Base-by-base conservation (phyloP, 495 filamentous ascomycete species). In the Monascus purpureus region DNA sequence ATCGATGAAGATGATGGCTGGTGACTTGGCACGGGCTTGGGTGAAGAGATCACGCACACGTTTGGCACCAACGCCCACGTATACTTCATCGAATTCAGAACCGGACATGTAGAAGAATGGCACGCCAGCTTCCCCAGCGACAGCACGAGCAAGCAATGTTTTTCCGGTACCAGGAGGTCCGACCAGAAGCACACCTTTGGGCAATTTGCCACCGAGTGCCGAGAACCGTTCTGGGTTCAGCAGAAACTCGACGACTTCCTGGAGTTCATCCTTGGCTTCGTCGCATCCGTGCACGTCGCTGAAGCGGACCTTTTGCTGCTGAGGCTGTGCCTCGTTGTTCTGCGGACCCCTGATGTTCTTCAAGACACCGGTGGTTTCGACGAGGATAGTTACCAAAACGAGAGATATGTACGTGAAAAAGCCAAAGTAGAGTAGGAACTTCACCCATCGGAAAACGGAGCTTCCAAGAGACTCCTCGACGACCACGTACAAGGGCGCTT, bases 71-170 rank as follows among this genome's bases (percentile, higher is more conserved):
- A 97, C 92, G 44, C 90, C 90, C 15, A 97, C 92, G 46, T 94
- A 97, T 25, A 97, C 80, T 53, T 97, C 90, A 47, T 97, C 90
- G 49, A 97, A 97, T 53, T 97, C 92, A 35, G 81, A 87, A 17
- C 90, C 90, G 42, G 92, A 96, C 88, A 97, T 95, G 68, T 90
- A 96, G 70, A 95, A 97, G 70, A 95, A 96, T 1, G 90, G 90
- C 13, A 96, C 92, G 36, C 90, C 90, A 26, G 90, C 85, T 63
- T 97, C 90, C 17, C 90, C 90, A 33, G 90, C 90, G 31, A 97
- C 90, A 8, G 90, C 90, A 41, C 92, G 81, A 36, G 90, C 90
- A 35, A 97, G 72, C 25, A 97, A 70, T n/a, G 90, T 97, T 57
- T 97, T 97, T 58, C 90, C 90, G 31, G 90, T 97, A 58, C 90